Evolutionary conservation across 192 early-diverging fungal genomes (phyloP).

Genomic region (Gamsiella multidivaricata): DNA sequence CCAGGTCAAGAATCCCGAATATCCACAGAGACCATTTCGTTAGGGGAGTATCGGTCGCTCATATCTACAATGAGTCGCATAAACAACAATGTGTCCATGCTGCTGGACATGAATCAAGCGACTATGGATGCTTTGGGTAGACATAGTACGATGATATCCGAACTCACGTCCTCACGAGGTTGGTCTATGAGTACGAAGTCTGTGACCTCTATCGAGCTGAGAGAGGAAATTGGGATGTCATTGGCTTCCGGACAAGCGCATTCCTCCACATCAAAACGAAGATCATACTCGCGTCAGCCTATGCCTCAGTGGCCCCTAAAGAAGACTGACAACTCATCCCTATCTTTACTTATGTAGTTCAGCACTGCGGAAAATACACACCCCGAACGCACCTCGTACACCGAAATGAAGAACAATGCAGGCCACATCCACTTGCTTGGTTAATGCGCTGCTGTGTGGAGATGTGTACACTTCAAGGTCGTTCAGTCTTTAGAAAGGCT

Average conservation of each 20-base stretch:
- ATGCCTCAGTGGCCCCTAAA: too few species aligned
- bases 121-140: neutral
- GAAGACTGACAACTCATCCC: too few species aligned
- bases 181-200: neutral
- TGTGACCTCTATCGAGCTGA: neutral
- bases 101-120: neutral
- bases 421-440: too few species aligned
- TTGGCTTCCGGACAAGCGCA: neutral
- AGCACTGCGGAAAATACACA: too few species aligned
- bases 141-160: neutral
- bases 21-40: neutral
- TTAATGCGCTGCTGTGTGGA: too few species aligned
- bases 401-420: too few species aligned
- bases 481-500: too few species aligned
- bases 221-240: neutral
- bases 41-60: neutral
- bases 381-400: too few species aligned
- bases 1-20: neutral
- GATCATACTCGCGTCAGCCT: too few species aligned
- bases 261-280: neutral
- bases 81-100: neutral
- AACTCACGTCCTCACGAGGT: neutral
- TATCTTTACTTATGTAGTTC: too few species aligned
- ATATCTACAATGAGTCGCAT: neutral
- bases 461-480: too few species aligned